phyloP scores from a whole-genome alignment of 495 filamentous ascomycete genomes.

The Aspergillus hancockii region DNA sequence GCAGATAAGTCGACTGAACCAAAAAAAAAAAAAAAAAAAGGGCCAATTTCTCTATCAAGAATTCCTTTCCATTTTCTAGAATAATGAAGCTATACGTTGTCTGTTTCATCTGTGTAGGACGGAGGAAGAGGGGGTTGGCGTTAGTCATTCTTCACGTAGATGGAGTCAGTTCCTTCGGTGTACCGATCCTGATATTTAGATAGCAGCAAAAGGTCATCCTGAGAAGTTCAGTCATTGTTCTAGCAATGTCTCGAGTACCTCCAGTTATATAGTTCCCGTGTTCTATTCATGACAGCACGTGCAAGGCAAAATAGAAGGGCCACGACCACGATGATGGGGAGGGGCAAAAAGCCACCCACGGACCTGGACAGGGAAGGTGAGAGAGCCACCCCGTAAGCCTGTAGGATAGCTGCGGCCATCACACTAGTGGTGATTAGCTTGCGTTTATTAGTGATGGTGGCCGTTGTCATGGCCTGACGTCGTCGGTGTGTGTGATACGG shows the following conservation, averaged over 20 bases:
- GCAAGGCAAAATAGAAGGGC: neutral
- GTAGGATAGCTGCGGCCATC: slow-evolving; percentile 1
- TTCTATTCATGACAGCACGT: no score
- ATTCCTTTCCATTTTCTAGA: no score
- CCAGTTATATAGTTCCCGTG: neutral
- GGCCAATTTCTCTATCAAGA: no score
- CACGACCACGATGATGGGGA: neutral
- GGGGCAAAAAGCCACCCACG: neutral
- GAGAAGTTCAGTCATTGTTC: no score
- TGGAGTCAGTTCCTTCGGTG: no score
- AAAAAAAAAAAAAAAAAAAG: no score
- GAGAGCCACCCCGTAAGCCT: neutral
- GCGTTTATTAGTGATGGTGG: neutral
- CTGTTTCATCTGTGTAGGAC: no score
- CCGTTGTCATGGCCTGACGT: slow-evolving; percentile 1
- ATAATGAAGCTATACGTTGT: no score
- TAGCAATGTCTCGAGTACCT: no score
- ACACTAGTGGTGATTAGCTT: neutral
- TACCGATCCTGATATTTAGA: no score
- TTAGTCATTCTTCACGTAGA: neutral
- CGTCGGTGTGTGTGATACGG: slow-evolving; percentile 3
- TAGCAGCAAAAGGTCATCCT: no score
- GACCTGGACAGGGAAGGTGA: neutral
- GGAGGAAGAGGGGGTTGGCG: neutral
- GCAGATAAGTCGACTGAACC: no score